Conservation (phyloP, 139 green algal species). For the Chlorella sp. region DNA sequence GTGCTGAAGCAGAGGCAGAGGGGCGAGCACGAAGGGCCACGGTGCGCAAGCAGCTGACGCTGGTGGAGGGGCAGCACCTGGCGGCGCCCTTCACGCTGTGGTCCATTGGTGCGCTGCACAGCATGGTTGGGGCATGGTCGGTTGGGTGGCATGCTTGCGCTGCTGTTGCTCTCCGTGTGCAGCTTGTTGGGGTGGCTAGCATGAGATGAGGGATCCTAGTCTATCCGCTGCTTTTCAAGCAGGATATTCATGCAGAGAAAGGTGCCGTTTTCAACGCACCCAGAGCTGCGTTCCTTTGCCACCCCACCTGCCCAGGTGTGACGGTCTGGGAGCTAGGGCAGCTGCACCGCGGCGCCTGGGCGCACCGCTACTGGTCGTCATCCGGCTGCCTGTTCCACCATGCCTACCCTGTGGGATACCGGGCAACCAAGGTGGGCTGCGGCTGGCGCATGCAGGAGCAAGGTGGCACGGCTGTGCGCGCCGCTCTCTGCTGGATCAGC, state of each 20-base stretch:
- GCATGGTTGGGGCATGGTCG: not conserved
- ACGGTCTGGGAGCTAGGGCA: slow-evolving; percentile 53
- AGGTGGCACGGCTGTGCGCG: too few relatives aligned
- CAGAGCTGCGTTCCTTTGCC: not conserved
- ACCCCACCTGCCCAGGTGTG: slow-evolving; percentile 19
- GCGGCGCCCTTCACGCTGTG: slow-evolving; percentile 50
- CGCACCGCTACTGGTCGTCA: slow-evolving; percentile 59
- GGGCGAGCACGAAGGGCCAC: not conserved
- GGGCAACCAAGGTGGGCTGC: slow-evolving; percentile 45
- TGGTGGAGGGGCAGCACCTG: slow-evolving; percentile 1
- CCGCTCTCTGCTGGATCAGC: not conserved
- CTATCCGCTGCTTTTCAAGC: too few relatives aligned
- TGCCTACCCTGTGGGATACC: slow-evolving; percentile 64
- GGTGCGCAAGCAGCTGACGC: slow-evolving; percentile 25
- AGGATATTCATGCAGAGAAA: too few relatives aligned
- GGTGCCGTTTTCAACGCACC: too few relatives aligned
- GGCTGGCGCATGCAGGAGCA: too few relatives aligned
- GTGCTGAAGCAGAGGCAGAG: slow-evolving; percentile 13
- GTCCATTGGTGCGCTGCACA: slow-evolving; percentile 32
- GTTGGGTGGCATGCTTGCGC: not conserved
- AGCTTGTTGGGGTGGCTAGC: too few relatives aligned
- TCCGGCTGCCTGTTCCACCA: slow-evolving; percentile 64
- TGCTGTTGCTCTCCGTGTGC: too few relatives aligned
- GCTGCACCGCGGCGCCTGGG: slow-evolving; percentile 52
- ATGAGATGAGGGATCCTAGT: too few relatives aligned